Percentiles rank a stretch among this genome's conserved stretches.
phyloP scores from a whole-genome alignment of 306 rosid genomes.

The Quercus suber region DNA sequence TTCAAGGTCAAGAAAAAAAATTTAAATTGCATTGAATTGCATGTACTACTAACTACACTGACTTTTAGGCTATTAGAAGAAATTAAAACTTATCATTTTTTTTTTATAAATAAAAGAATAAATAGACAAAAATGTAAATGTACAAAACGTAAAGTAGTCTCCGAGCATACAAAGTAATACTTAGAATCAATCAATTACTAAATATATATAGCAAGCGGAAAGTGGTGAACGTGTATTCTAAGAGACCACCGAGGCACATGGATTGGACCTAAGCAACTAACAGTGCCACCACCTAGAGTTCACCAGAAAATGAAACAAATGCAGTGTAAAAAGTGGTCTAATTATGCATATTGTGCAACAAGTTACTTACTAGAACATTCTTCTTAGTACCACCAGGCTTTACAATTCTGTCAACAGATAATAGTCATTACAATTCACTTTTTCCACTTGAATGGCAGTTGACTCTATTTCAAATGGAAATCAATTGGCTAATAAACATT shows the following conservation, averaged over 20 bases:
- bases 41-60: neutral
- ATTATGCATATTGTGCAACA: neutral
- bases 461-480: neutral
- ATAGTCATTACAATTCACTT: neutral
- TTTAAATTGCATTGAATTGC: neutral
- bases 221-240: neutral
- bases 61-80: neutral
- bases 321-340: neutral
- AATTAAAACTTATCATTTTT: neutral
- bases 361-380: neutral
- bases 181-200: too few relatives aligned
- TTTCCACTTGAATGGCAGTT: conserved; percentile 11
- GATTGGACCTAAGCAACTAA: too few relatives aligned
- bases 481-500: conserved; percentile 1
- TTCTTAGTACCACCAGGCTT: conserved; percentile 1
- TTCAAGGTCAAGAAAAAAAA: neutral
- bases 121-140: neutral
- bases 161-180: too few relatives aligned
- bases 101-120: too few relatives aligned
- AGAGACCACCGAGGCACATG: neutral
- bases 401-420: conserved; percentile 3
- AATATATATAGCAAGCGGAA: neutral
- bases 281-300: neutral
- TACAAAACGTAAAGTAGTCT: too few relatives aligned
- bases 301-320: neutral